phyloP scores from a whole-genome alignment of 805 yeast genomes.

The Metschnikowia colocasiae region DNA sequence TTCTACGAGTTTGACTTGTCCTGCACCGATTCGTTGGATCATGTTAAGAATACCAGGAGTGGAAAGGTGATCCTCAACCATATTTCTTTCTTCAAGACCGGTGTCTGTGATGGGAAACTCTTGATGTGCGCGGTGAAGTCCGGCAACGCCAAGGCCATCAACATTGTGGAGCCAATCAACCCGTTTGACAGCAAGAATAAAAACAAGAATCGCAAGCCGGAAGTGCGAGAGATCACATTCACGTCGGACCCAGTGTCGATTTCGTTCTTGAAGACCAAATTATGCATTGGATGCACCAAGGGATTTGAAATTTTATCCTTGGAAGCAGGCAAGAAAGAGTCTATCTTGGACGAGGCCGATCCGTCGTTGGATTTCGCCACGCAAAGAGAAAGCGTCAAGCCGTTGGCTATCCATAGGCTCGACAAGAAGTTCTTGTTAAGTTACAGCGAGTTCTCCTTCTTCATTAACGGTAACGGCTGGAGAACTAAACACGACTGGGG shows the following conservation, averaged over 20 bases:
- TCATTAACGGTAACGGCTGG: conserved; percentile 95
- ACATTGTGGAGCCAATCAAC: conserved; percentile 86
- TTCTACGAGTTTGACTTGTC: conserved; percentile 70
- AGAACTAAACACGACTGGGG: conserved; percentile 90
- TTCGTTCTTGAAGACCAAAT: conserved; percentile 79
- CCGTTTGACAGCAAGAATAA: conserved; percentile 60
- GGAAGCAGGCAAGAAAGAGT: conserved; percentile 79
- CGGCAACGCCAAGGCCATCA: conserved; percentile 73
- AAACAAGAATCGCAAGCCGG: conserved; percentile 61
- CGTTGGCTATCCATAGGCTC: conserved; percentile 86
- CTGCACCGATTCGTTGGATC: conserved; percentile 47
- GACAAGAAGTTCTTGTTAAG: conserved; percentile 84
- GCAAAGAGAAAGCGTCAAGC: conserved; percentile 71
- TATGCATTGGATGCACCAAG: conserved; percentile 93
- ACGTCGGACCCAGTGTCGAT: conserved; percentile 88
- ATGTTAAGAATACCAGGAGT: conserved; percentile 51
- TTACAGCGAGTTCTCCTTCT: conserved; percentile 91
- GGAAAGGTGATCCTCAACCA: conserved; percentile 83
- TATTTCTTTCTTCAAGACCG: conserved; percentile 86
- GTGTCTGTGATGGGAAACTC: conserved; percentile 85
- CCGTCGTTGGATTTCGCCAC: conserved; percentile 93
- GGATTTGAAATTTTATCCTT: conserved; percentile 94
- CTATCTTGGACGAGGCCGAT: conserved; percentile 95
- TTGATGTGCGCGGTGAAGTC: conserved; percentile 86
- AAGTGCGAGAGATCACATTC: conserved; percentile 71